These are phyloP conservation scores for Simplicillium aogashimaense DNA, from an alignment of 2,329 filamentous ascomycete species.

Conservation along the genomic window DNA sequence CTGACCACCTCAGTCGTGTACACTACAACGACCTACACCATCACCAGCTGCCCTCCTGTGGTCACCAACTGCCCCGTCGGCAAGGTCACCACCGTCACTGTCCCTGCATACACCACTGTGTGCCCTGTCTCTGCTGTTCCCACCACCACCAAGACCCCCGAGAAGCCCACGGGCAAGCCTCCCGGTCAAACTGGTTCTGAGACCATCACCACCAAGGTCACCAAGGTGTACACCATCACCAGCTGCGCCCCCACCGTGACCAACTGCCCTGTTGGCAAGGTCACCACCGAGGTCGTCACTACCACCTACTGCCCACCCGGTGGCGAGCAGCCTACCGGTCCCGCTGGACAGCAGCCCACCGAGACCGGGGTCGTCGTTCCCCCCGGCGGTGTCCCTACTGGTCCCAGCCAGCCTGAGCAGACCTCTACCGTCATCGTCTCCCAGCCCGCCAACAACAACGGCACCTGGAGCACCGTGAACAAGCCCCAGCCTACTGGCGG, in stretches of 20 bases:
- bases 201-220: not conserved
- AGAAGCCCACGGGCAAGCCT: not conserved
- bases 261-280: slow-evolving; percentile 8
- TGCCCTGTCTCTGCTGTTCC: not conserved
- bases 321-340: not conserved
- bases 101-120: slow-evolving; percentile 1
- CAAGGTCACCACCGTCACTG: slow-evolving; percentile 14
- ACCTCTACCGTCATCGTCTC: not conserved
- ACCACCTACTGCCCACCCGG: not conserved
- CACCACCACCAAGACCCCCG: not conserved
- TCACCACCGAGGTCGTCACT: slow-evolving; percentile 6
- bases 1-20: slow-evolving; percentile 18
- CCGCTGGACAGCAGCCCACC: not conserved
- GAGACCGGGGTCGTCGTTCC: not conserved
- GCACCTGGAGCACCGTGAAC: not conserved
- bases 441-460: not conserved
- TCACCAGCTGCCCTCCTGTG: slow-evolving; percentile 19
- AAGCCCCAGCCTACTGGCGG: not conserved
- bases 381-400: not conserved
- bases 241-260: slow-evolving; percentile 8
- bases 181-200: not conserved
- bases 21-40: slow-evolving; percentile 17
- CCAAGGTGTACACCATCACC: slow-evolving; percentile 8
- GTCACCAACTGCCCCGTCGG: slow-evolving; percentile 20
- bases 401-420: not conserved